Evolutionary conservation across 1,139 yeast species (phyloP).

Genomic region (Debaryomycetaceae sp.): DNA sequence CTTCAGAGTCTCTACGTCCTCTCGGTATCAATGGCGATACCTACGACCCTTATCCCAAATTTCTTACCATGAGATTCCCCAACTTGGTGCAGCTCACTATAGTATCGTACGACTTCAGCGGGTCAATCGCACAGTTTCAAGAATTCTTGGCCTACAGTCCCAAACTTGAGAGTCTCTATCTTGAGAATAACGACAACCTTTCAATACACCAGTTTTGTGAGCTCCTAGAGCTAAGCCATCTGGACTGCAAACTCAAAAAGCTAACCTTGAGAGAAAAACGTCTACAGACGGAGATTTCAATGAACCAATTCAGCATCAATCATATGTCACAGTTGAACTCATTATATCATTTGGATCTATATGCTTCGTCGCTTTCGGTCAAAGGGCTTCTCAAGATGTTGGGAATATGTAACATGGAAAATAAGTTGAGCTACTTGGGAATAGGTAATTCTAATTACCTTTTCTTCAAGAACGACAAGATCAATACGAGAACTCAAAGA

Average conservation of each 20-base stretch:
- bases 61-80: constrained; percentile 18
- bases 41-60: constrained; percentile 25
- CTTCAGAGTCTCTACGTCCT: constrained; percentile 7
- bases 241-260: constrained; percentile 21
- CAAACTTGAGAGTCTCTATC: constrained; percentile 18
- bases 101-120: constrained; percentile 30
- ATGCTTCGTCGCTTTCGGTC: constrained; percentile 29
- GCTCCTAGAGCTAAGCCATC: constrained; percentile 27
- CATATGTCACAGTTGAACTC: constrained; percentile 24
- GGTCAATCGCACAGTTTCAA: constrained; percentile 27
- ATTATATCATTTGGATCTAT: constrained; percentile 31
- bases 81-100: constrained; percentile 23
- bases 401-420: constrained; percentile 14
- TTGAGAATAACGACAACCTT: constrained; percentile 35
- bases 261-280: constrained; percentile 31
- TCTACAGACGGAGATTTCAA: constrained; percentile 15
- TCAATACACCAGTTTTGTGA: constrained; percentile 27
- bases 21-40: constrained; percentile 15
- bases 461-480: constrained; percentile 26
- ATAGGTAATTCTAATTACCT: constrained; percentile 34
- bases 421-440: constrained; percentile 15
- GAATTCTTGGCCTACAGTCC: constrained; percentile 20
- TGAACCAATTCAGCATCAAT: constrained; percentile 21
- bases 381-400: constrained; percentile 31
- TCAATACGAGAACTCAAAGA: constrained; percentile 10